Percentiles rank a stretch among this genome's conserved stretches.
Evolutionary conservation across 768 basidiomycete species (phyloP).

Genomic region (Holtermannia corniformis): DNA sequence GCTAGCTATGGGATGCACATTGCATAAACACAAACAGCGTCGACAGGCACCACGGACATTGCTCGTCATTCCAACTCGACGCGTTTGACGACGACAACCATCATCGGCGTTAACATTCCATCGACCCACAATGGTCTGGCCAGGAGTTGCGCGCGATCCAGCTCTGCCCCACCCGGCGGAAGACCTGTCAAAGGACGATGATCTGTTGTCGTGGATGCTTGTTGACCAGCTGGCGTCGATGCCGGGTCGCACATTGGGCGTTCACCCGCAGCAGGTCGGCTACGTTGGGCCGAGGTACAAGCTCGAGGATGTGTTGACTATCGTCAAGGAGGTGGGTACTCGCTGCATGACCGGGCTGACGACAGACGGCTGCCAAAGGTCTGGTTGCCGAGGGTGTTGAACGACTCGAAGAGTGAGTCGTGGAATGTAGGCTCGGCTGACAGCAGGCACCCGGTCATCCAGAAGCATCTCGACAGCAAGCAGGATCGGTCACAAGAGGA

Average conservation of each 20-base stretch:
- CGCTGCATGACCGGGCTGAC: not conserved
- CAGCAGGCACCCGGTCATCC: constrained; percentile 25
- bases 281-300: constrained; percentile 34
- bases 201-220: constrained; percentile 36
- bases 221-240: constrained; percentile 38
- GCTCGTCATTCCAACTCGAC: no score
- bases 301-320: constrained; percentile 28
- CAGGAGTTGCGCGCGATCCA: no score
- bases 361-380: not conserved
- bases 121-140: no score
- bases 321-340: constrained; percentile 28
- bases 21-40: no score
- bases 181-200: constrained; percentile 37
- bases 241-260: constrained; percentile 34
- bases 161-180: constrained; percentile 31
- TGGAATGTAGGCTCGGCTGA: not conserved
- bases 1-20: not conserved
- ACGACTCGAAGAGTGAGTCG: constrained; percentile 26
- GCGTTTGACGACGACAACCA: not conserved
- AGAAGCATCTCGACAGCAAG: constrained; percentile 22
- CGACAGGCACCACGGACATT: no score
- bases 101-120: no score
- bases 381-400: constrained; percentile 3
- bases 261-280: constrained; percentile 35
- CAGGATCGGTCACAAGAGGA: constrained; percentile 21